Conservation (phyloP, 192 early-diverging fungal genomes). For the Backusella macrospora region DNA sequence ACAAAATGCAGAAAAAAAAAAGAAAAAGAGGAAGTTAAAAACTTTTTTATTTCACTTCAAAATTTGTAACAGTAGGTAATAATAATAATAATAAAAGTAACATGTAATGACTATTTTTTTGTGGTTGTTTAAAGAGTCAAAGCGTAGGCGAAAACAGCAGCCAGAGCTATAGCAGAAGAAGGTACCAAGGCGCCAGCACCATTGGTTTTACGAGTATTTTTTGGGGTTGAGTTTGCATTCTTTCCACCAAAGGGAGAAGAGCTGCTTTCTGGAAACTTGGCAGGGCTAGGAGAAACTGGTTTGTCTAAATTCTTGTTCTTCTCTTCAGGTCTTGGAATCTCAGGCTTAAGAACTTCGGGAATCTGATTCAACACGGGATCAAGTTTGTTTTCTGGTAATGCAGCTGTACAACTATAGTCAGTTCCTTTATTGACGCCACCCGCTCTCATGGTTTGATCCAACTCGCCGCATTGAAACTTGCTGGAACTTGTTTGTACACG, state of each 20-base stretch:
- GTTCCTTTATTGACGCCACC: conserved; percentile 30
- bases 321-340: not conserved
- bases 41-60: not conserved
- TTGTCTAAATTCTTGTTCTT: not conserved
- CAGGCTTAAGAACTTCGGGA: not conserved
- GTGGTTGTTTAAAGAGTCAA: not conserved
- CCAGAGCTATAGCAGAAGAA: not conserved
- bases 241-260: not conserved
- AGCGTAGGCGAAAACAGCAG: not conserved
- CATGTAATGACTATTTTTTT: not conserved
- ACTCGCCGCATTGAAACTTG: conserved; percentile 48
- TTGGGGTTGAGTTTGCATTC: not conserved
- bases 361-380: conserved; percentile 23
- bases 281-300: not conserved
- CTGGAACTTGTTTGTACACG: conserved; percentile 59
- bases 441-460: conserved; percentile 21
- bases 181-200: not conserved
- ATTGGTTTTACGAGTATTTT: not conserved
- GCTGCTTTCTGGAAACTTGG: not conserved
- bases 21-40: too few relatives aligned
- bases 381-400: conserved; percentile 15
- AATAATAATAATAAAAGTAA: not conserved
- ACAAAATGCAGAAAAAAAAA: too few relatives aligned
- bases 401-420: conserved; percentile 23
- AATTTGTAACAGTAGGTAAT: not conserved